phyloP scores from a whole-genome alignment of 164 flowering plant genomes.

The Piper betle region DNA sequence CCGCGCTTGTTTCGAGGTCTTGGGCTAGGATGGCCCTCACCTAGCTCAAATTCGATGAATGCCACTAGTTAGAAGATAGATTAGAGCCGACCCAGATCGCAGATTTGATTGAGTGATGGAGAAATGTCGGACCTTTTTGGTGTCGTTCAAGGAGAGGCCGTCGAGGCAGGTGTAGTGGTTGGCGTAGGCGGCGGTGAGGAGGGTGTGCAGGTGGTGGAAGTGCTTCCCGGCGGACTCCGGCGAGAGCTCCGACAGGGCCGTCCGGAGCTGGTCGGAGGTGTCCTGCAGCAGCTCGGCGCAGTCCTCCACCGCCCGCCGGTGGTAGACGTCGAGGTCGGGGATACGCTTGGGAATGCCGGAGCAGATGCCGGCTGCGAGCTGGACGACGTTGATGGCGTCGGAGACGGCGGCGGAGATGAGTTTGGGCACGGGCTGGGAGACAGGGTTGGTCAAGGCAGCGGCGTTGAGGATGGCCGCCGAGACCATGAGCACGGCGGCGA shows the following conservation, averaged over 20 bases:
- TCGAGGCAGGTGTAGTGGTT: slow-evolving; percentile 83
- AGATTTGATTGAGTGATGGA: neutral
- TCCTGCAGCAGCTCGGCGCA: slow-evolving; percentile 3
- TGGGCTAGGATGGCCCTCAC: neutral
- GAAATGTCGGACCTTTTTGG: neutral
- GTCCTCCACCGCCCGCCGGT: neutral
- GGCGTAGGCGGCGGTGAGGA: slow-evolving; percentile 73
- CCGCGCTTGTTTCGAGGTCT: slow-evolving; percentile 18
- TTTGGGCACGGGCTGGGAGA: neutral
- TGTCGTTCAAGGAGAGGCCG: slow-evolving; percentile 32
- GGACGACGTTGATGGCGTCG: neutral
- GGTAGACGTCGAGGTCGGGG: neutral
- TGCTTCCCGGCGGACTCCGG: slow-evolving; percentile 12
- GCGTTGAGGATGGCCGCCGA: too few relatives aligned
- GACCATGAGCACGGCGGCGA: too few relatives aligned
- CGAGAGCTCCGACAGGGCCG: slow-evolving; percentile 27
- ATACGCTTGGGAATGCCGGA: neutral
- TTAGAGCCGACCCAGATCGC: neutral
- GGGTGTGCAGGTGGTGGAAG: slow-evolving; percentile 34
- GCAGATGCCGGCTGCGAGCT: neutral
- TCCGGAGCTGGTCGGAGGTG: slow-evolving; percentile 33
- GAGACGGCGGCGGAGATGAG: neutral
- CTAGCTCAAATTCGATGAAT: neutral
- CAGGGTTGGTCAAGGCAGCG: neutral
- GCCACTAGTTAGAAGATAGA: neutral